Evolutionary conservation across 108 stramenopile species (phyloP), one percentile per base, ranked within the genome.

Genomic region (Nitzschia sp.): DNA sequence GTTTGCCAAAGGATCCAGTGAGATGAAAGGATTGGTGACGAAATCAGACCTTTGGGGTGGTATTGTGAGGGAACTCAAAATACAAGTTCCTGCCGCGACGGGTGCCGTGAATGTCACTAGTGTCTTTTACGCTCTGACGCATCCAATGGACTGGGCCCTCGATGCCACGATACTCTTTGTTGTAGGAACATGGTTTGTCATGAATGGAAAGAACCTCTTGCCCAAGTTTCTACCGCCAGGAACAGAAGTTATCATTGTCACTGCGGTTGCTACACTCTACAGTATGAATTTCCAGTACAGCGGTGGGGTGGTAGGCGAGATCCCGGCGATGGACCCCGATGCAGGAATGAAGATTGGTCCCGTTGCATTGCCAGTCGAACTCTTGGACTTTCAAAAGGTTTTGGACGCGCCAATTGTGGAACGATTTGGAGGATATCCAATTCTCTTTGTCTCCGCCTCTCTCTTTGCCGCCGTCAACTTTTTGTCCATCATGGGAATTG

Each of bases 391-490:
- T 23, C 33, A 64, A 17, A 80, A 87, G n/a, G 46, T 83, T 23
- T 31, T 78, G 60, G 58, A 89, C 34, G 85, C 82, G 11, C 88
- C 91, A 1, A 68, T 86, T 29, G 78, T 68, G 29, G 81, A 86
- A 19, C 78, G 70, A 45, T 87, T 92, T 56, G 87, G 80, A 58
- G 84, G 88, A 50, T 77, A 53, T 44, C 31, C 70, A 35, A 58
- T 74, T 28, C 78, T 93, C 13, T 73, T 79, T 21, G 59, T 80
- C 21, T 79, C 87, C 13, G 75, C 87, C 4, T 34, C 75, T 16
- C 38, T 87, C 21, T 93, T 93, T 64, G 86, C 92, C 19, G 89
- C 66, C 31, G 85, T 93, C 28, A 90, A 93, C 78, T 93, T 89
- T 72, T 78, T 90, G 46, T 78, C 79, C 28, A 87, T 85, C 63